Conservation (phyloP, 177 flowering plant species). For the Telopea speciosissima region DNA sequence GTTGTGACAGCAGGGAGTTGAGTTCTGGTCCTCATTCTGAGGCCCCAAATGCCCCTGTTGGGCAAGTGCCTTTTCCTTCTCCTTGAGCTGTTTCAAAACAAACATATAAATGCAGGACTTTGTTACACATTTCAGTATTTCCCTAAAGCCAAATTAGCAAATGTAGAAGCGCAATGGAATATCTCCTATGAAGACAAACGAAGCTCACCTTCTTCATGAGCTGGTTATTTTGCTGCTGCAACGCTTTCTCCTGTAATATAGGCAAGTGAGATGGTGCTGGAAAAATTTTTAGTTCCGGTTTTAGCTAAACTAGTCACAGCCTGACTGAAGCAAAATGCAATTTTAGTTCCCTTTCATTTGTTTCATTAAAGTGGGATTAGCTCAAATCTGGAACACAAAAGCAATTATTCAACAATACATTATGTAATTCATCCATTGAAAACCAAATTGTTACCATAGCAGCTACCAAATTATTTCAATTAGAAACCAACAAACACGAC, state of each 20-base stretch:
- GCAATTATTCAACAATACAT: not conserved
- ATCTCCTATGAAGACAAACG: not conserved
- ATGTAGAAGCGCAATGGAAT: not conserved
- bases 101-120: not conserved
- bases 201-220: constrained; percentile 54
- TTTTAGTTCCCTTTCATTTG: too few relatives aligned
- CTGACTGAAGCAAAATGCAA: too few relatives aligned
- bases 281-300: too few relatives aligned
- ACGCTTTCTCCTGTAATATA: constrained; percentile 51
- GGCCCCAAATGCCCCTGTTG: constrained; percentile 22
- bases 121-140: too few relatives aligned
- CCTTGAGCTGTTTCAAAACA: constrained; percentile 35
- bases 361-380: too few relatives aligned
- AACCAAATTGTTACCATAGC: not conserved
- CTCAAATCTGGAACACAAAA: not conserved
- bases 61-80: constrained; percentile 17
- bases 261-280: not conserved
- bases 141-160: too few relatives aligned
- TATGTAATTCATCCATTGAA: not conserved
- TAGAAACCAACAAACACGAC: not conserved
- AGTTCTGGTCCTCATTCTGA: constrained; percentile 18
- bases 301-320: too few relatives aligned
- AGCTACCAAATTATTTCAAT: not conserved
- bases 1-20: constrained; percentile 21
- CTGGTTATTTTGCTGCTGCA: constrained; percentile 62